Percentiles rank a stretch among this genome's conserved stretches.
phyloP scores from a whole-genome alignment of 129 eudicot species.

The Centaurea solstitialis region DNA sequence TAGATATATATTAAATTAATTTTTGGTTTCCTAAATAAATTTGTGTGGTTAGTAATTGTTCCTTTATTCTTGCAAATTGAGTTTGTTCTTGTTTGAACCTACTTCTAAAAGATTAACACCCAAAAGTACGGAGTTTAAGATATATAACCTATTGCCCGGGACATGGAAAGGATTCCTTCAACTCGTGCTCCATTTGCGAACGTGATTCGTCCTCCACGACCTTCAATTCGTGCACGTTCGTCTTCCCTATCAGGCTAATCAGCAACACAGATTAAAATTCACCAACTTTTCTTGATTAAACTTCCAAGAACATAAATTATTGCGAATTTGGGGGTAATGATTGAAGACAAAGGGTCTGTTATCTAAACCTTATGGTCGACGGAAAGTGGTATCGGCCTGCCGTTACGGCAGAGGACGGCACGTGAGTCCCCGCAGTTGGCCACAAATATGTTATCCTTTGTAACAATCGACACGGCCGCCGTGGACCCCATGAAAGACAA shows the following conservation, averaged over 20 bases:
- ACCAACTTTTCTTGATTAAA: not conserved
- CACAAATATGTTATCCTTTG: constrained; percentile 28
- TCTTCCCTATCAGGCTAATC: constrained; percentile 55
- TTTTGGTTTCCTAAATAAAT: too few species aligned
- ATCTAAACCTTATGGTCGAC: constrained; percentile 51
- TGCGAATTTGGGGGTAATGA: not conserved
- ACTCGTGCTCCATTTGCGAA: constrained; percentile 44
- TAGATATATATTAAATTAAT: too few species aligned
- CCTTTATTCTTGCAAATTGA: too few species aligned
- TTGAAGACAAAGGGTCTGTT: not conserved
- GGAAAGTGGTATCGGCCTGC: constrained; percentile 37
- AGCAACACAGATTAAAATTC: not conserved
- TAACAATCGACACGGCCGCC: constrained; percentile 43
- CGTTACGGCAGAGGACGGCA: constrained; percentile 47
- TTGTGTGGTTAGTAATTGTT: too few species aligned
- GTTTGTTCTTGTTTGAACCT: too few species aligned
- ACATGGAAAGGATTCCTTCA: constrained; percentile 59
- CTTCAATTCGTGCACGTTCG: constrained; percentile 49
- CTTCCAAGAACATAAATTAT: not conserved
- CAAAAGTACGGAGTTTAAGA: not conserved
- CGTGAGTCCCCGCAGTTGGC: constrained; percentile 59
- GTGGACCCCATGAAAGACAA: constrained; percentile 44
- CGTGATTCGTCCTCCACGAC: constrained; percentile 46
- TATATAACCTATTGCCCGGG: constrained; percentile 60
- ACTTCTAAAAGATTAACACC: too few species aligned